phyloP scores from a whole-genome alignment of 140 eudicot genomes.

The Anethum foeniculum region DNA sequence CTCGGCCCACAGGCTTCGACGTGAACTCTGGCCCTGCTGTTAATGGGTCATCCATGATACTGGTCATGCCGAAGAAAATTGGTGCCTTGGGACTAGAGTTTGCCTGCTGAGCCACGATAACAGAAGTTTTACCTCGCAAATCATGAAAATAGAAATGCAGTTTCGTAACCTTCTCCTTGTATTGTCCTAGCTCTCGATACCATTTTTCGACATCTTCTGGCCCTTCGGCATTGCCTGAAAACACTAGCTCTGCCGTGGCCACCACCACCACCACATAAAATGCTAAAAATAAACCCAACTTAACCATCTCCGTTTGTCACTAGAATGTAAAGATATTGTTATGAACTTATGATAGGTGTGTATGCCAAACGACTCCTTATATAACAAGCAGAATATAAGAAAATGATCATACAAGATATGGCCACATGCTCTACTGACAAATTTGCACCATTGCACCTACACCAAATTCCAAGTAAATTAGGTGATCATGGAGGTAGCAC shows the following conservation, averaged over 20 bases:
- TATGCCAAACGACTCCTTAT: not conserved
- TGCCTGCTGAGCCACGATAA: slow-evolving; percentile 35
- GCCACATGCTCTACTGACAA: not conserved
- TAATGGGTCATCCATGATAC: slow-evolving; percentile 42
- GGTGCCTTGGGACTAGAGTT: slow-evolving; percentile 10
- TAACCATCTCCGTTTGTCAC: not conserved
- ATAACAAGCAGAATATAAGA: no score
- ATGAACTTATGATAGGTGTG: no score
- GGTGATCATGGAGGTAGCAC: not conserved
- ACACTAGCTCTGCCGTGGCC: not conserved
- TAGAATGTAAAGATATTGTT: not conserved
- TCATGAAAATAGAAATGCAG: slow-evolving; percentile 61
- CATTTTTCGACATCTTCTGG: not conserved
- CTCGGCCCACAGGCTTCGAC: slow-evolving; percentile 43
- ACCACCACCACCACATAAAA: not conserved
- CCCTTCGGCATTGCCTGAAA: slow-evolving; percentile 22
- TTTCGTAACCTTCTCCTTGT: slow-evolving; percentile 34
- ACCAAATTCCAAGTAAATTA: not conserved
- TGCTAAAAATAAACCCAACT: not conserved
- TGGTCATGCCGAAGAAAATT: slow-evolving; percentile 30
- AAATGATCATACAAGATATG: no score
- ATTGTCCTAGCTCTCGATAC: slow-evolving; percentile 12
- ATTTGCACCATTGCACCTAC: not conserved
- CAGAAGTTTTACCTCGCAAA: slow-evolving; percentile 34
- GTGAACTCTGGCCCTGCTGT: slow-evolving; percentile 40